A percentile compares a stretch with the other conserved stretches of the same genome.
These are phyloP conservation scores for Chernovozyma aurita DNA, from an alignment of 1,139 yeast species.

Conservation along the genomic window DNA sequence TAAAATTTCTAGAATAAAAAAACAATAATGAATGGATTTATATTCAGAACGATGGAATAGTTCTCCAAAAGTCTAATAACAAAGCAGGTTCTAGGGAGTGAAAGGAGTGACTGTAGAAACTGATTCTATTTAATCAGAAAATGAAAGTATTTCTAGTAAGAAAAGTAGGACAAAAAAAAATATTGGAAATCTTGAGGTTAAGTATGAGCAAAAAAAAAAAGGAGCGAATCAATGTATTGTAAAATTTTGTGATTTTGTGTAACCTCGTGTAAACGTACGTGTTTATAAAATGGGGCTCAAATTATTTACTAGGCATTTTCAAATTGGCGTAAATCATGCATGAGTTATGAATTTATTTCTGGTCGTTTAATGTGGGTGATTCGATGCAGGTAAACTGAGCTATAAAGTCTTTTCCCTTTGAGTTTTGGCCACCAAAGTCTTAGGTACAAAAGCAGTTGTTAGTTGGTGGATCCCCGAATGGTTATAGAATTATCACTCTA, in stretches of 20 bases:
- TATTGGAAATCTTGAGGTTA: not conserved
- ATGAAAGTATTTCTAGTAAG: not conserved
- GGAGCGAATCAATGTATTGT: not conserved
- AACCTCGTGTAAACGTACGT: not conserved
- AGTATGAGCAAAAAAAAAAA: not conserved
- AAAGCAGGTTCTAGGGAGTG: slow-evolving; percentile 11
- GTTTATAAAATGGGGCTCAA: not conserved
- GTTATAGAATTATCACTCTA: no score
- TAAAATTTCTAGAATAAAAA: slow-evolving; percentile 6
- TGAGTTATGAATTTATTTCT: no score
- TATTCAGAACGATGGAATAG: no score
- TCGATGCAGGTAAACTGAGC: no score
- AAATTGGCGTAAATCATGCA: not conserved
- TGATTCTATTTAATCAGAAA: not conserved
- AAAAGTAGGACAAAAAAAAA: not conserved
- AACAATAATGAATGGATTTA: slow-evolving; percentile 5
- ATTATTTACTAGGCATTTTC: not conserved
- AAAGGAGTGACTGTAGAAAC: slow-evolving; percentile 19
- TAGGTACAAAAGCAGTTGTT: no score
- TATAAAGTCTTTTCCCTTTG: no score
- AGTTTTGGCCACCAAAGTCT: no score
- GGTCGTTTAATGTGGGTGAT: no score
- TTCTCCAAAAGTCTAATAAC: no score
- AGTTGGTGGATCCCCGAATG: no score
- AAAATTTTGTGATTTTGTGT: not conserved